These are phyloP conservation scores for Candida takata DNA, from an alignment of 805 yeast genomes.

Conservation along the genomic window DNA sequence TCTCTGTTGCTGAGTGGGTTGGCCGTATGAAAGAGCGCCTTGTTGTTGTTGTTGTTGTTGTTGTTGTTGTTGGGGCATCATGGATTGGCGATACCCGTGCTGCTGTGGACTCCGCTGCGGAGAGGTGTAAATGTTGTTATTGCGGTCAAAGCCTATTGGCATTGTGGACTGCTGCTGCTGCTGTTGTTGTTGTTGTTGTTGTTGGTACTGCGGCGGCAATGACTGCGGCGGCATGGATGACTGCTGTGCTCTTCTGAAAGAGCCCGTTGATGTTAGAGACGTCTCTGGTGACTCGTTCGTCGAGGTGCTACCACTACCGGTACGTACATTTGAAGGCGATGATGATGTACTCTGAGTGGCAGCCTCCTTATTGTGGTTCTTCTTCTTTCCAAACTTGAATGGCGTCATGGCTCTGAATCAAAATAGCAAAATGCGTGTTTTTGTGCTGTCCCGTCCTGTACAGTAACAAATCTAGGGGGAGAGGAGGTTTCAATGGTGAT, in stretches of 20 bases:
- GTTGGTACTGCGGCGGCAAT: constrained; percentile 1
- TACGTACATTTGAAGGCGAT: constrained; percentile 13
- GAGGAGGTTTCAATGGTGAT: no score
- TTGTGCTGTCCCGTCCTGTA: no score
- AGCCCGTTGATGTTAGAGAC: constrained; percentile 16
- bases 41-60: constrained; percentile 20
- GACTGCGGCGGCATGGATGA: constrained; percentile 4
- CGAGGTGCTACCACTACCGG: constrained; percentile 5
- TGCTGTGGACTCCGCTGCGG: constrained; percentile 17
- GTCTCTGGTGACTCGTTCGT: constrained; percentile 19
- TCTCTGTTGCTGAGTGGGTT: constrained; percentile 24
- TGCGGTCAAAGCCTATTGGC: constrained; percentile 15
- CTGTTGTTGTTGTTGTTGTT: constrained; percentile 4
- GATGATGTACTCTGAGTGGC: constrained; percentile 13
- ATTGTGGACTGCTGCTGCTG: background rate
- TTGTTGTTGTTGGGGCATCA: constrained; percentile 3
- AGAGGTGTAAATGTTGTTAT: constrained; percentile 20
- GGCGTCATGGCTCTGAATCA: constrained; percentile 32
- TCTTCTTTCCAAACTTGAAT: constrained; percentile 49
- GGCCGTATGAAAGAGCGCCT: constrained; percentile 6
- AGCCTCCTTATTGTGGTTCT: constrained; percentile 25
- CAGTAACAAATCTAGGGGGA: no score
- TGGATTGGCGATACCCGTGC: constrained; percentile 5
- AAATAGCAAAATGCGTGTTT: no score
- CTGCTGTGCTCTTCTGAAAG: constrained; percentile 1